Percentiles rank a stretch among this genome's conserved stretches.
These are phyloP conservation scores for Rhododendron vialii DNA, from an alignment of 148 eudicot species.

Conservation along the genomic window DNA sequence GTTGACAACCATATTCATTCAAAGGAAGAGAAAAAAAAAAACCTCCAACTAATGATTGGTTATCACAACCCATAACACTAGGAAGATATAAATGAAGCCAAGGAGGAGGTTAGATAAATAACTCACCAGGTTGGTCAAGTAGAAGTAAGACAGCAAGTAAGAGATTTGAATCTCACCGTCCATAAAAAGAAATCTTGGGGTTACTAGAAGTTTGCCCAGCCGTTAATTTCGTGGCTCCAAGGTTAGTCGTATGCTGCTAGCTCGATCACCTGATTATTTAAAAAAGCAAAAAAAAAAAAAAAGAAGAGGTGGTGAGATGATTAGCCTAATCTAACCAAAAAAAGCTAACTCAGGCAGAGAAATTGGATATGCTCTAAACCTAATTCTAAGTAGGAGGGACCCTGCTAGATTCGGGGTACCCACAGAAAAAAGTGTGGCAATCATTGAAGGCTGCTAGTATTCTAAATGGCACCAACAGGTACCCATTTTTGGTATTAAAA, in stretches of 20 bases:
- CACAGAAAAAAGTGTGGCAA: slow-evolving; percentile 27
- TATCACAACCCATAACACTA: not conserved
- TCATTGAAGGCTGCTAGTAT: slow-evolving; percentile 21
- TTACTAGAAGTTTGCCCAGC: not conserved
- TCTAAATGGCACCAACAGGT: not conserved
- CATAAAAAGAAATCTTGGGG: not conserved
- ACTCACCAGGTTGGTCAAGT: not conserved
- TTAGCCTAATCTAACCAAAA: slow-evolving; percentile 12
- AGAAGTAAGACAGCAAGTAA: not conserved
- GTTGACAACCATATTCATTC: slow-evolving; percentile 4
- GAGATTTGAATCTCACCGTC: not conserved
- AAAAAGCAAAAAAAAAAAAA: not conserved
- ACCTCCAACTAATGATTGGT: not conserved
- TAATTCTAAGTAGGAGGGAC: slow-evolving; percentile 12
- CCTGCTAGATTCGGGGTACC: slow-evolving; percentile 18
- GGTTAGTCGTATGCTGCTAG: not conserved
- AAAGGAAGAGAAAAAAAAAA: not conserved
- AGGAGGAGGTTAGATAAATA: too few species aligned
- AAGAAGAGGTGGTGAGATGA: slow-evolving; percentile 9
- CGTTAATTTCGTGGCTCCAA: not conserved
- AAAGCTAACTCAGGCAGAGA: not conserved
- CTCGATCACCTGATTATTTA: not conserved
- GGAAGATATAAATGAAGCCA: not conserved
- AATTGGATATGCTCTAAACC: not conserved
- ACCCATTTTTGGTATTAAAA: not conserved